Evolutionary conservation across 306 rosid species (phyloP), one percentile per base, ranked within the genome.

Genomic region (Casuarina cunninghamiana): DNA sequence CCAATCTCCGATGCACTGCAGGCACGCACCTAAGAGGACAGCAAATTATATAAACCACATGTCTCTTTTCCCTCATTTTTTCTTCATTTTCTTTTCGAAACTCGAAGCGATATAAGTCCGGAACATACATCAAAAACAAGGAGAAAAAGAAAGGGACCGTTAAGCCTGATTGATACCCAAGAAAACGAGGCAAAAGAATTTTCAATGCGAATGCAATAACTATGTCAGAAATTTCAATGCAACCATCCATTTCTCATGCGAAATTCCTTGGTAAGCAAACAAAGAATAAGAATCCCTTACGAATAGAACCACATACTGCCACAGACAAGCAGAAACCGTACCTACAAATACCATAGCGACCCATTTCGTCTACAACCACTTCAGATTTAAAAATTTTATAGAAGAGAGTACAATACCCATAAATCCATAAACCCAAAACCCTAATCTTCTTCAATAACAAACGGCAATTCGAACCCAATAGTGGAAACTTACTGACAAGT

Each of bases 401-500:
- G 39, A 63, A 39, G 15, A 26, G 26, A 26, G 26, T 19, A 21
- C 65, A n/a, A 5, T 17, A n/a, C 19, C 61, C 54, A 15, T 3
- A 57, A 26, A 57, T 19, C 3, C 65, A 8, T 6, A 57, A 57
- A 26, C 35, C 26, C 65, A 21, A 57, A 19, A 57, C 21, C 4
- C 12, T 9, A 57, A 57, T 19, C 10, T 21, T 57, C 10, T 9
- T 26, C 39, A 57, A 57, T 26, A 37, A 21, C 65, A 9, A 57
- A 10, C 51, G 32, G 37, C 32, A 42, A 78, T 12, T 12, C 13
- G 66, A 46, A 66, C 35, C 26, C n/a, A 50, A 17, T 43, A 6
- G 48, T 6, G 68, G 46, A 67, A 53, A 83, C 85, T 82, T 42
- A 90, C 94, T 10, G 84, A 60, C 45, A 90, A 73, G 65, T 75